phyloP scores from a whole-genome alignment of 1,139 yeast genomes.

The Martiniozyma asiatica region DNA sequence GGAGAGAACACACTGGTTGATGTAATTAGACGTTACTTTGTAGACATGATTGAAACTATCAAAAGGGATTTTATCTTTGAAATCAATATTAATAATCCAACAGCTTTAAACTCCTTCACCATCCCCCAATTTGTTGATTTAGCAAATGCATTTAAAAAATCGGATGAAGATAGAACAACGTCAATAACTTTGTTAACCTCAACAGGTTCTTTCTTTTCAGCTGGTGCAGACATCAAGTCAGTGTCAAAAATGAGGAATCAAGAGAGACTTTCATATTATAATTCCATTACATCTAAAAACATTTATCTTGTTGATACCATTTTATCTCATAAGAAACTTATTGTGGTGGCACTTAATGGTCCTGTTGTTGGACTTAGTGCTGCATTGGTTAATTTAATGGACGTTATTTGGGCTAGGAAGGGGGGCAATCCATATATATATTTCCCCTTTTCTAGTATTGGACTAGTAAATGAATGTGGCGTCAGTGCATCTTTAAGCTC shows the following conservation, averaged over 20 bases:
- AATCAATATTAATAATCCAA: conserved; percentile 58
- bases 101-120: conserved; percentile 54
- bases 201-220: conserved; percentile 68
- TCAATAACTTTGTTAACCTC: conserved; percentile 57
- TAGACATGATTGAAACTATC: conserved; percentile 2
- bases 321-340: conserved; percentile 58
- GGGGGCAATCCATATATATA: conserved; percentile 11
- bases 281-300: conserved; percentile 40
- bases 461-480: conserved; percentile 78
- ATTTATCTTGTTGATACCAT: conserved; percentile 57
- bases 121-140: conserved; percentile 54
- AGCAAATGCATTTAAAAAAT: conserved; percentile 48
- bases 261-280: conserved; percentile 13
- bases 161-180: conserved; percentile 57
- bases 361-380: conserved; percentile 78
- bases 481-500: conserved; percentile 56
- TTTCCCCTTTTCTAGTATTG: conserved; percentile 72
- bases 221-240: conserved; percentile 65
- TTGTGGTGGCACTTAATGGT: conserved; percentile 73
- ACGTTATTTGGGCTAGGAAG: conserved; percentile 59
- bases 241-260: conserved; percentile 22
- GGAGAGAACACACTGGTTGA: no score
- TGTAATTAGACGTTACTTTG: no score
- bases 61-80: conserved; percentile 33
- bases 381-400: conserved; percentile 65